phyloP scores from a whole-genome alignment of 495 filamentous ascomycete species.

The Poronia punctata region DNA sequence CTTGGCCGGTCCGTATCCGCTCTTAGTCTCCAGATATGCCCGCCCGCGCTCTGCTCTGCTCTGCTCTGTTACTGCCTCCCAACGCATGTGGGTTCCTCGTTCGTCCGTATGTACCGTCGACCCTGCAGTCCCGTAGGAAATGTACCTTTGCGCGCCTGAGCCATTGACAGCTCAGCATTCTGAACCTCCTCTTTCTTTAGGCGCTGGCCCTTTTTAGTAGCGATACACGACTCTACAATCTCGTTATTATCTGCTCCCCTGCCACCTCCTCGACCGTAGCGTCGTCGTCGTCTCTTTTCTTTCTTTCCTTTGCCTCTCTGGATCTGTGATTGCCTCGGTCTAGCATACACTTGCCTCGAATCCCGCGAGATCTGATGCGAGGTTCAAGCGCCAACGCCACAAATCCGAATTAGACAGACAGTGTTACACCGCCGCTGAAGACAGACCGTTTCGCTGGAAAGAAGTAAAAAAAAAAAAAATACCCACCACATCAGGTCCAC shows the following conservation, averaged over 20 bases:
- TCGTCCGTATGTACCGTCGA: no score
- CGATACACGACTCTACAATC: constrained; percentile 26
- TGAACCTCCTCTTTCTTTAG: constrained; percentile 28
- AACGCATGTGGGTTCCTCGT: no score
- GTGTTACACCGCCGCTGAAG: constrained; percentile 24
- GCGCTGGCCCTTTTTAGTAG: constrained; percentile 28
- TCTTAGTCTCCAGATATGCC: constrained; percentile 32
- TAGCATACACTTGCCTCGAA: constrained; percentile 21
- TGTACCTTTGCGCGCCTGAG: constrained; percentile 22
- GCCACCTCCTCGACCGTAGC: constrained; percentile 30
- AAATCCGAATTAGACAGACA: constrained; percentile 21
- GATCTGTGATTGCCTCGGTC: constrained; percentile 26
- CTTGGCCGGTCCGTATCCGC: constrained; percentile 32
- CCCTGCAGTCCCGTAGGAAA: no score
- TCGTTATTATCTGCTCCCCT: constrained; percentile 25
- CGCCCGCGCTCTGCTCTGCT: no score
- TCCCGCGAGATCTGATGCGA: constrained; percentile 21
- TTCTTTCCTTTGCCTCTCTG: constrained; percentile 26
- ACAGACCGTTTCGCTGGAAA: constrained; percentile 24
- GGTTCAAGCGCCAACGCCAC: constrained; percentile 19
- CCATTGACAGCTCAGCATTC: constrained; percentile 33
- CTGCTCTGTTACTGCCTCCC: constrained; percentile 28
- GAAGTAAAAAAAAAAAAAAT: constrained; percentile 21
- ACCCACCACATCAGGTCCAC: constrained; percentile 11
- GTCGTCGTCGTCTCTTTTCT: constrained; percentile 28